Conservation (phyloP, 192 early-diverging fungal species). For the Podila epicladia region DNA sequence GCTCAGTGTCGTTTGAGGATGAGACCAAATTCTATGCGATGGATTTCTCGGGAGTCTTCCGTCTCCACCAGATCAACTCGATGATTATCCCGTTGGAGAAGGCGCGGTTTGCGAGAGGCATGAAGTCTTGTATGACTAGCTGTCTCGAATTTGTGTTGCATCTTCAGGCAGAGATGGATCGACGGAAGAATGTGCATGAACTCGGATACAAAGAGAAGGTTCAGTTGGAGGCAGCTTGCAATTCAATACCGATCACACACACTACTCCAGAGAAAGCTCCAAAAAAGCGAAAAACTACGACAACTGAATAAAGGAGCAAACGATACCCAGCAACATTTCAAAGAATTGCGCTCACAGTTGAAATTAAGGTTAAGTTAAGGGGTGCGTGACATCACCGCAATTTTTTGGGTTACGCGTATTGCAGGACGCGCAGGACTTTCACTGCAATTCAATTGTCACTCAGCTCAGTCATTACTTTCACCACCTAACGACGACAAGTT, state of each 20-base stretch:
- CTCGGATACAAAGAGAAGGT: neutral
- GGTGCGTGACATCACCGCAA: too few relatives aligned
- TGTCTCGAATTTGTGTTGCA: slow-evolving; percentile 5
- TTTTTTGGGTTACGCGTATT: too few relatives aligned
- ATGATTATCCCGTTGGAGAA: slow-evolving; percentile 4
- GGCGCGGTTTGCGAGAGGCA: neutral
- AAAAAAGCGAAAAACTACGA: neutral
- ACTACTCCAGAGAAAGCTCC: slow-evolving; percentile 4
- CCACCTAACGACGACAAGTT: too few relatives aligned
- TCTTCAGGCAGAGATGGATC: slow-evolving; percentile 2
- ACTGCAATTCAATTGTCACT: too few relatives aligned
- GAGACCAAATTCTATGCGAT: slow-evolving; percentile 5
- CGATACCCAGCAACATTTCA: too few relatives aligned
- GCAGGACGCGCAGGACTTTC: too few relatives aligned
- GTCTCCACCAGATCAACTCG: neutral
- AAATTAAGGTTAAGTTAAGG: too few relatives aligned
- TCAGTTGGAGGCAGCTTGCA: neutral
- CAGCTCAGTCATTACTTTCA: too few relatives aligned
- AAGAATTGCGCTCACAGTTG: too few relatives aligned
- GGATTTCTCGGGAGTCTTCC: slow-evolving; percentile 4
- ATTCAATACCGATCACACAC: neutral
- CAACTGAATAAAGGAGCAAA: too few relatives aligned
- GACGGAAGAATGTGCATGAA: neutral
- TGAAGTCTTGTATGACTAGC: neutral
- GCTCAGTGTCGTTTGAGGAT: neutral